phyloP scores from a whole-genome alignment of 1,284 basidiomycete species.

The Baeospora myosura region DNA sequence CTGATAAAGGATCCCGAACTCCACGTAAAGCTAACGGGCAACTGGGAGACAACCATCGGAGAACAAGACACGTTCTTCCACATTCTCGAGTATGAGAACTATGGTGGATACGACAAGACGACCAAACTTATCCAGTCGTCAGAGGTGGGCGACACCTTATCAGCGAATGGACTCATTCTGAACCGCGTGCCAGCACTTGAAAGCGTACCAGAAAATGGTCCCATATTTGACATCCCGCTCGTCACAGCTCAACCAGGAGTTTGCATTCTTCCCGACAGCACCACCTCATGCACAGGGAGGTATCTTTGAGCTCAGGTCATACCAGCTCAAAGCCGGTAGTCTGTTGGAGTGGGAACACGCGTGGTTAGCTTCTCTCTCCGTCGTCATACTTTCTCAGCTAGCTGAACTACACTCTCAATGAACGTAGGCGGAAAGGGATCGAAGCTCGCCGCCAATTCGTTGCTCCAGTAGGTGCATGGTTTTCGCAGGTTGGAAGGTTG shows the following conservation, averaged over 20 bases:
- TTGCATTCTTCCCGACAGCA: conserved; percentile 86
- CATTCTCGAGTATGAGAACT: conserved; percentile 87
- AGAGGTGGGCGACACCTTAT: conserved; percentile 38
- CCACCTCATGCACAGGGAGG: conserved; percentile 83
- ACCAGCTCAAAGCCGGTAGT: conserved; percentile 78
- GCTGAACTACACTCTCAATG: too few relatives aligned
- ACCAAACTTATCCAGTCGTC: conserved; percentile 51
- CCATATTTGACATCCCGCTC: conserved; percentile 67
- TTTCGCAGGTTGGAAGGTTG: conserved; percentile 83
- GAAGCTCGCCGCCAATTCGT: conserved; percentile 82
- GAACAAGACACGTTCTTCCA: conserved; percentile 82
- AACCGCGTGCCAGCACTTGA: conserved; percentile 40
- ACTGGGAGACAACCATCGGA: conserved; percentile 85
- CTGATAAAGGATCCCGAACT: conserved; percentile 67
- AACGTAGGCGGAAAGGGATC: conserved; percentile 70
- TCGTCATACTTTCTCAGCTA: too few relatives aligned
- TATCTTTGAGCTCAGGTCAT: conserved; percentile 85
- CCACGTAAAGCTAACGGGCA: conserved; percentile 82
- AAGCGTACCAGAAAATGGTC: conserved; percentile 60
- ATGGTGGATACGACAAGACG: conserved; percentile 75
- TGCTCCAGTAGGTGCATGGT: conserved; percentile 89
- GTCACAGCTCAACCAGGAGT: conserved; percentile 83
- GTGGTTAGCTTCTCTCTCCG: conserved; percentile 74
- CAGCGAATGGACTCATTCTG: background rate
- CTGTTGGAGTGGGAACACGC: conserved; percentile 89